Conservation (phyloP, 371 early-diverging fungal species). For the Apophysomyces sp. region DNA sequence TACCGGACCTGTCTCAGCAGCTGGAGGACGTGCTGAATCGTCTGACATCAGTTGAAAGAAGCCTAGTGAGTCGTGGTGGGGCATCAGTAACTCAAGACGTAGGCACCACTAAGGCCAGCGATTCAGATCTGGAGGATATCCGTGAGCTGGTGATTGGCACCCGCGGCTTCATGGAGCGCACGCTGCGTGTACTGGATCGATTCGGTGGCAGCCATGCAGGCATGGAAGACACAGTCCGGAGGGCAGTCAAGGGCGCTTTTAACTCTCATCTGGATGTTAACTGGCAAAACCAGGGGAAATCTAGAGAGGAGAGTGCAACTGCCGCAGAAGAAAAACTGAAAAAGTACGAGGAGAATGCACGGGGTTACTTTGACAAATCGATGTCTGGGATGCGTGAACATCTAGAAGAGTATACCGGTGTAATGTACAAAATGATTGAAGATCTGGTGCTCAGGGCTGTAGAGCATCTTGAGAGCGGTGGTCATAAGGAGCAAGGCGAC, state of each 20-base stretch:
- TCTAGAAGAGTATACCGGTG: slow-evolving; percentile 44
- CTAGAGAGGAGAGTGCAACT: slow-evolving; percentile 16
- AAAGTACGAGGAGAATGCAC: slow-evolving; percentile 47
- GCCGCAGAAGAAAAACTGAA: slow-evolving; percentile 33
- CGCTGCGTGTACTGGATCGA: slow-evolving; percentile 30
- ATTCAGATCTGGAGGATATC: slow-evolving; percentile 23
- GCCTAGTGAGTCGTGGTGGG: not conserved
- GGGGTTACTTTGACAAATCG: slow-evolving; percentile 40
- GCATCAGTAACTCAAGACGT: not conserved
- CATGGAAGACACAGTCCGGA: slow-evolving; percentile 43
- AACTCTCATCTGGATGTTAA: slow-evolving; percentile 30
- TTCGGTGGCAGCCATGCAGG: slow-evolving; percentile 30
- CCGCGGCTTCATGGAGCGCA: slow-evolving; percentile 40
- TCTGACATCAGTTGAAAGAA: slow-evolving; percentile 5
- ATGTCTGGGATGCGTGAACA: slow-evolving; percentile 45
- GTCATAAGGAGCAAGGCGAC: not conserved
- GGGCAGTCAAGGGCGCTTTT: slow-evolving; percentile 42
- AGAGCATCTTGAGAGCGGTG: slow-evolving; percentile 20
- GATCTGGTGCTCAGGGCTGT: slow-evolving; percentile 37
- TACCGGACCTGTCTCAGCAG: slow-evolving; percentile 30
- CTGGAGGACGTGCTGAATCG: slow-evolving; percentile 35
- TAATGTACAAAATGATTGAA: slow-evolving; percentile 50
- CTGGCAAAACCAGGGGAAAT: slow-evolving; percentile 25
- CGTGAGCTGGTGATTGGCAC: slow-evolving; percentile 31
- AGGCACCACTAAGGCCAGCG: slow-evolving; percentile 2